These are phyloP conservation scores for Aspergillus cavernicola DNA, from an alignment of 495 filamentous ascomycete species.

Conservation along the genomic window DNA sequence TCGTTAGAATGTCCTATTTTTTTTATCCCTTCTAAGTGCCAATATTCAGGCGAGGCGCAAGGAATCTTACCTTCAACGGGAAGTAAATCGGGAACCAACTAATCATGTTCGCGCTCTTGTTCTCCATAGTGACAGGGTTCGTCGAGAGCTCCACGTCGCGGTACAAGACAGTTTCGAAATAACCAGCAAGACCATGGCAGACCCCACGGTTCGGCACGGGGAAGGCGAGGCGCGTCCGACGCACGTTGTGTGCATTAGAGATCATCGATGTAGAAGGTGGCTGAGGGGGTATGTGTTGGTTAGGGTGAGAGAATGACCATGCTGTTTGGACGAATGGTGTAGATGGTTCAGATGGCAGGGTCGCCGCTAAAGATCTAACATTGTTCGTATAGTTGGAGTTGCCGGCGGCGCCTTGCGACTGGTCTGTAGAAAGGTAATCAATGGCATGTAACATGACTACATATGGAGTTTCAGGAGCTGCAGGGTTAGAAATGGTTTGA, in stretches of 20 bases:
- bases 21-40: not conserved
- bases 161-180: constrained; percentile 93
- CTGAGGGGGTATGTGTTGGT: constrained; percentile 37
- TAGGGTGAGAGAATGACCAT: constrained; percentile 49
- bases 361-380: constrained; percentile 28
- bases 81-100: constrained; percentile 99
- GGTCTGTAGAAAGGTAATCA: constrained; percentile 65
- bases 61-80: constrained; percentile 75
- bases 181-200: constrained; percentile 87
- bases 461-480: constrained; percentile 79
- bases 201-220: constrained; percentile 69
- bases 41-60: not conserved
- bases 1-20: constrained; percentile 8
- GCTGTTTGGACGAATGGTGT: constrained; percentile 40
- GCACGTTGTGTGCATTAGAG: constrained; percentile 82
- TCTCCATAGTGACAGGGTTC: constrained; percentile 85
- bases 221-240: constrained; percentile 72
- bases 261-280: constrained; percentile 31
- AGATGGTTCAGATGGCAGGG: constrained; percentile 29
- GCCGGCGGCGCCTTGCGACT: constrained; percentile 15
- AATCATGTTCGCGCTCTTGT: constrained; percentile 93
- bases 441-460: constrained; percentile 89
- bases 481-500: constrained; percentile 56
- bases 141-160: constrained; percentile 81
- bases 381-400: constrained; percentile 17